These are phyloP conservation scores for Neofusicoccum laricinum DNA, from an alignment of 2,329 filamentous ascomycete species.

Conservation along the genomic window DNA sequence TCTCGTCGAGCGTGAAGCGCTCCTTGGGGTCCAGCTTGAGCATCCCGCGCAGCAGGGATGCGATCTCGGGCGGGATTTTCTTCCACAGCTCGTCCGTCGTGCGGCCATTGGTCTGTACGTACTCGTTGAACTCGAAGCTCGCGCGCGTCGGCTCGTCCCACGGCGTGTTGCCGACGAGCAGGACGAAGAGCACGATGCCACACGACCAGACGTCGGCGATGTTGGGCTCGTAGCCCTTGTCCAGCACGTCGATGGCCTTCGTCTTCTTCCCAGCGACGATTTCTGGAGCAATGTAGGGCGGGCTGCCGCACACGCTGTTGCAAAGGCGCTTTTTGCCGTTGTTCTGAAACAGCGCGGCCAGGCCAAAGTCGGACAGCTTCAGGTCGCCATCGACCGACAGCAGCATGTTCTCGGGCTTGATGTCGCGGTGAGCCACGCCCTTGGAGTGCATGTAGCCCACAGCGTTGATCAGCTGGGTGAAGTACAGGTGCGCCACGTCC, in stretches of 20 bases:
- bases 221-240: slow-evolving; percentile 69
- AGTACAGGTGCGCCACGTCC: slow-evolving; percentile 95
- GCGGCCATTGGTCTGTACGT: slow-evolving; percentile 72
- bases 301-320: slow-evolving; percentile 88
- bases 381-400: slow-evolving; percentile 79
- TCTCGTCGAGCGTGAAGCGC: slow-evolving; percentile 81
- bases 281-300: slow-evolving; percentile 95
- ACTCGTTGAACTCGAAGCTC: slow-evolving; percentile 91
- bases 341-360: slow-evolving; percentile 90
- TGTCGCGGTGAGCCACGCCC: slow-evolving; percentile 80
- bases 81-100: slow-evolving; percentile 85
- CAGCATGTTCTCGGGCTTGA: slow-evolving; percentile 86
- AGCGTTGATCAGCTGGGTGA: slow-evolving; percentile 83
- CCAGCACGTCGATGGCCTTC: slow-evolving; percentile 47
- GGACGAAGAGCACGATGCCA: slow-evolving; percentile 93
- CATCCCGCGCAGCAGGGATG: slow-evolving; percentile 89
- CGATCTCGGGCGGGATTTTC: slow-evolving; percentile 67
- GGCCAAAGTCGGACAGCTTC: slow-evolving; percentile 94
- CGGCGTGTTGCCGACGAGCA: slow-evolving; percentile 92
- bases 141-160: slow-evolving; percentile 88
- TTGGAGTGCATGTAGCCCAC: slow-evolving; percentile 95
- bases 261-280: slow-evolving; percentile 59
- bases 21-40: slow-evolving; percentile 73
- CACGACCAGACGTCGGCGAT: slow-evolving; percentile 95
- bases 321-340: slow-evolving; percentile 79